These are phyloP conservation scores for Neurospora terricola DNA, from an alignment of 495 filamentous ascomycete genomes.

Conservation along the genomic window DNA sequence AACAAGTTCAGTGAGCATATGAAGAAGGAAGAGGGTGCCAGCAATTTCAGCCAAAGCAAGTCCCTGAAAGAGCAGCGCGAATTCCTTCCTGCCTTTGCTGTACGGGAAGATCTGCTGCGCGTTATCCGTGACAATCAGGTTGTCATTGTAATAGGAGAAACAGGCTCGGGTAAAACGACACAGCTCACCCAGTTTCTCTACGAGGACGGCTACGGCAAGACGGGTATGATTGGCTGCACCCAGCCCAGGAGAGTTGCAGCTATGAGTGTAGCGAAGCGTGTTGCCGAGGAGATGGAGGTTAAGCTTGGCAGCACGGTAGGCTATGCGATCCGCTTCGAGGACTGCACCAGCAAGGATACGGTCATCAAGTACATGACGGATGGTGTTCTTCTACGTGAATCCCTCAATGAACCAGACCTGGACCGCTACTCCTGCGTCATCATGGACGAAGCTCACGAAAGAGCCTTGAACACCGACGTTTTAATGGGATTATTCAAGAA, in stretches of 20 bases:
- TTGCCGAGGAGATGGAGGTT: conserved; percentile 99
- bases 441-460: conserved; percentile 99
- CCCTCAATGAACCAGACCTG: conserved; percentile 79
- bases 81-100: conserved; percentile 91
- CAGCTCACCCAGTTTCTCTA: conserved; percentile 93
- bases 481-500: conserved; percentile 97
- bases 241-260: conserved; percentile 92
- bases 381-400: conserved; percentile 89
- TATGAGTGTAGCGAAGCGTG: conserved; percentile 98
- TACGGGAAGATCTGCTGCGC: conserved; percentile 86
- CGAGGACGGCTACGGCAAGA: conserved; percentile 82
- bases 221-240: conserved; percentile 88
- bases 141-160: conserved; percentile 91
- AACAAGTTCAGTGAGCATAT: conserved; percentile 88
- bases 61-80: conserved; percentile 85
- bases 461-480: conserved; percentile 93
- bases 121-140: conserved; percentile 97
- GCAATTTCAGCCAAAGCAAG: conserved; percentile 88
- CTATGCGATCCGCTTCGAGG: conserved; percentile 98
- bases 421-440: conserved; percentile 98
- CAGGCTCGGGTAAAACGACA: conserved; percentile 92
- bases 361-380: conserved; percentile 99
- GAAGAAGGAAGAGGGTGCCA: conserved; percentile 83
- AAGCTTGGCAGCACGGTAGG: conserved; percentile 80
- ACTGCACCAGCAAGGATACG: conserved; percentile 91